These are phyloP conservation scores for Ceratobasidium sp. DNA, from an alignment of 1,284 basidiomycete genomes.

Conservation along the genomic window DNA sequence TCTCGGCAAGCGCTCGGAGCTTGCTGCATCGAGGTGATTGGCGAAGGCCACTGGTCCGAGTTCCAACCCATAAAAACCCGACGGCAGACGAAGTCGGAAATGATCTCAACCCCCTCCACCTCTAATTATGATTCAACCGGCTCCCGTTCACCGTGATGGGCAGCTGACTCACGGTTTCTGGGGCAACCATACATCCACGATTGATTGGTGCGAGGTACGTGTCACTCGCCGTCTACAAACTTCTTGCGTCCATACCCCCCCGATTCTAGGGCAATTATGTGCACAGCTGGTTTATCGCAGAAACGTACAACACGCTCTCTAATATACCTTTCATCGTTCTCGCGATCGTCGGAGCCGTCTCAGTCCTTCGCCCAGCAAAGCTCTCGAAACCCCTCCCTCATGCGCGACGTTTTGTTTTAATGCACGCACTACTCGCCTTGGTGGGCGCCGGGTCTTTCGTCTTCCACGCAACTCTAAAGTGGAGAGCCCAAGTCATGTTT, in stretches of 20 bases:
- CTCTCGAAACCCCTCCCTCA: constrained; percentile 28
- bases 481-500: constrained; percentile 49
- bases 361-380: constrained; percentile 19
- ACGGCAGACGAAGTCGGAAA: background rate
- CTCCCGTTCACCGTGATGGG: constrained; percentile 39
- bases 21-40: constrained; percentile 40
- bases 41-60: constrained; percentile 14
- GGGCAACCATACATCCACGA: constrained; percentile 49
- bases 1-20: constrained; percentile 37
- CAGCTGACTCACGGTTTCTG: constrained; percentile 44
- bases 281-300: constrained; percentile 48
- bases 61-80: constrained; percentile 22
- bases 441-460: constrained; percentile 49
- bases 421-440: constrained; percentile 36
- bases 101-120: constrained; percentile 15
- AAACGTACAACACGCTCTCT: constrained; percentile 50
- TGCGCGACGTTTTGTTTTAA: constrained; percentile 25
- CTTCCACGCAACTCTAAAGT: constrained; percentile 50
- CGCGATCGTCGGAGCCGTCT: constrained; percentile 45
- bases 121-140: constrained; percentile 36
- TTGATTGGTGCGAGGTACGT: constrained; percentile 50
- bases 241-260: background rate
- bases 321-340: constrained; percentile 50
- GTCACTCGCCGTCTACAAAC: background rate
- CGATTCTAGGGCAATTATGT: constrained; percentile 47